These are phyloP conservation scores for Dryas drummondii DNA, from an alignment of 306 rosid genomes.

Conservation along the genomic window DNA sequence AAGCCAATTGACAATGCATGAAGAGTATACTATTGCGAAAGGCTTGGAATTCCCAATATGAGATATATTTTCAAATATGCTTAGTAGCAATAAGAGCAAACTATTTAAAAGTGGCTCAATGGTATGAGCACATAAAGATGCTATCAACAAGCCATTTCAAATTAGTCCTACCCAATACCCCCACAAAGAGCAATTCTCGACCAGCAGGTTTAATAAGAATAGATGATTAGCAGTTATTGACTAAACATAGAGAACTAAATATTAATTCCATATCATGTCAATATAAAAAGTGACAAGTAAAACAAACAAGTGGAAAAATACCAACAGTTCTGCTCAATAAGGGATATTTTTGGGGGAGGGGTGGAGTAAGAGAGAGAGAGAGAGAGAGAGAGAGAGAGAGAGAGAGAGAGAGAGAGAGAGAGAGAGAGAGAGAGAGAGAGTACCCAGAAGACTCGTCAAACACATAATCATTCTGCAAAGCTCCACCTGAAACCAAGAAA, in stretches of 20 bases:
- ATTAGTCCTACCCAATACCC: background rate
- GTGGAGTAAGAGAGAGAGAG: background rate
- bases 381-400: background rate
- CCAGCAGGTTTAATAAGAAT: background rate
- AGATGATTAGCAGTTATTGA: background rate
- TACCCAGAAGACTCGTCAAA: constrained; percentile 33
- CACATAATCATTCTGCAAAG: constrained; percentile 33
- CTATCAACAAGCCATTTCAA: background rate
- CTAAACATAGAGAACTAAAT: background rate
- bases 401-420: background rate
- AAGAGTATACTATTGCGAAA: no score
- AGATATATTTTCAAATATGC: no score
- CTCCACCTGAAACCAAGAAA: background rate
- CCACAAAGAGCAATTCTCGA: background rate
- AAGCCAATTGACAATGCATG: no score
- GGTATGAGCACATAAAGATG: background rate
- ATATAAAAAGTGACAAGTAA: background rate
- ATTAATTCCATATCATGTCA: background rate
- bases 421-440: constrained; percentile 3
- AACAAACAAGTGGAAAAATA: background rate
- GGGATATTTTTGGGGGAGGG: no score
- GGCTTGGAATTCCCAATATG: no score
- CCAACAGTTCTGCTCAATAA: no score
- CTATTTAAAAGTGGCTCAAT: background rate
- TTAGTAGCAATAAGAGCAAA: no score